Conservation (phyloP, 2,329 filamentous ascomycete genomes). For the Xylariaceae sp. region DNA sequence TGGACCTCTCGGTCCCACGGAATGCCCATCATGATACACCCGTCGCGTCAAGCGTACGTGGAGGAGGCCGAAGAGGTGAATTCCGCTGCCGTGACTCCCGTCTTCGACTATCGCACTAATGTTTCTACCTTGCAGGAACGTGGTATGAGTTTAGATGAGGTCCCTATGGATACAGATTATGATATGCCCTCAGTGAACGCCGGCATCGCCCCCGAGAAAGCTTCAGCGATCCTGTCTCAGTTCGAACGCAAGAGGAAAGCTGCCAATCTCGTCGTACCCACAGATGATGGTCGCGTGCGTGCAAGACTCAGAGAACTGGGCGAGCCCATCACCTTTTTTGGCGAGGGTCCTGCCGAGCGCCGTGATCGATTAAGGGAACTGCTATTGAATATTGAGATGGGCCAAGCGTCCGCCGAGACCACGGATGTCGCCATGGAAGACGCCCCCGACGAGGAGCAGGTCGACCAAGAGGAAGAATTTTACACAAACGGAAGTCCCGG, state of each 20-base stretch:
- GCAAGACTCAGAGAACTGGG: conserved; percentile 77
- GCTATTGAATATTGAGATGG: conserved; percentile 70
- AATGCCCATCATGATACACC: conserved; percentile 66
- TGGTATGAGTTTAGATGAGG: conserved; percentile 37
- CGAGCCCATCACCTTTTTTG: conserved; percentile 93
- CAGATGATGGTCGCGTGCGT: conserved; percentile 85
- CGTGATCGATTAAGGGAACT: conserved; percentile 83
- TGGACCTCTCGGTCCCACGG: too few species aligned
- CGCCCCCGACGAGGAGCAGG: conserved; percentile 58
- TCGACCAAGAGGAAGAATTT: conserved; percentile 86
- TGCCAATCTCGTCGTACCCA: conserved; percentile 86
- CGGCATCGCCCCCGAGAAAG: conserved; percentile 74
- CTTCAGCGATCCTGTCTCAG: conserved; percentile 79
- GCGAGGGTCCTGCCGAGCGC: conserved; percentile 81
- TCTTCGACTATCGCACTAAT: conserved; percentile 18
- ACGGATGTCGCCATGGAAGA: conserved; percentile 64
- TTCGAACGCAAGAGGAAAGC: conserved; percentile 89
- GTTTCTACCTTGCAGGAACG: conserved; percentile 28
- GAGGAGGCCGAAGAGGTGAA: conserved; percentile 77
- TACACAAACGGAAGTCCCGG: conserved; percentile 80
- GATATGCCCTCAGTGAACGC: conserved; percentile 64
- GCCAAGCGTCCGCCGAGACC: conserved; percentile 51
- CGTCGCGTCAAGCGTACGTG: conserved; percentile 87
- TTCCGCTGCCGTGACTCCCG: conserved; percentile 16
- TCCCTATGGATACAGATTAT: conserved; percentile 77